Evolutionary conservation across 805 yeast genomes (phyloP).

Genomic region (Saturnispora besseyi): DNA sequence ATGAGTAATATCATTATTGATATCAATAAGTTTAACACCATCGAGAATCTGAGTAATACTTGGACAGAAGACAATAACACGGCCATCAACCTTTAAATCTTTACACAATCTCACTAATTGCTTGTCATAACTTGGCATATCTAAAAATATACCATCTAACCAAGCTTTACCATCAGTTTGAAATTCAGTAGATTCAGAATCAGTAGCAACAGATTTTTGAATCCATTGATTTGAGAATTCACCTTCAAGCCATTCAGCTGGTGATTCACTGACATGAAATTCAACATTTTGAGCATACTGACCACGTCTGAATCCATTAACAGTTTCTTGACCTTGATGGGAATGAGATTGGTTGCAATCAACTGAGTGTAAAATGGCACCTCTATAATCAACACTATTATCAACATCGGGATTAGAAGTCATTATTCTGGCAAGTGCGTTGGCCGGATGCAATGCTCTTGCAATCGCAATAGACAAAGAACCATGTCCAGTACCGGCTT

Average conservation of each 20-base stretch:
- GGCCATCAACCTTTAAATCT: conserved; percentile 33
- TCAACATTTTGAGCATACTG: conserved; percentile 37
- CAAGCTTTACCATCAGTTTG: conserved; percentile 24
- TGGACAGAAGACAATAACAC: conserved; percentile 38
- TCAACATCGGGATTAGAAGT: not conserved
- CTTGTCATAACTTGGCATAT: conserved; percentile 36
- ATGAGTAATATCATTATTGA: conserved; percentile 9
- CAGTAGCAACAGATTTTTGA: conserved; percentile 12
- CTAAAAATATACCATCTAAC: conserved; percentile 37
- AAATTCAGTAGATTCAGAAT: conserved; percentile 6
- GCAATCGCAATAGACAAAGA: conserved; percentile 38
- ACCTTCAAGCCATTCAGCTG: conserved; percentile 31
- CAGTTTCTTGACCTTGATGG: conserved; percentile 32
- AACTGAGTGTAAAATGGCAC: conserved; percentile 38
- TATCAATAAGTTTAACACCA: conserved; percentile 26
- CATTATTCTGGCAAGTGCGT: conserved; percentile 24
- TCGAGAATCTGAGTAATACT: conserved; percentile 41
- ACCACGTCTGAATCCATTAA: conserved; percentile 34
- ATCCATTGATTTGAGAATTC: conserved; percentile 20
- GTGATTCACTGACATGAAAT: conserved; percentile 35
- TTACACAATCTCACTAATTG: conserved; percentile 28
- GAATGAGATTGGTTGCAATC: conserved; percentile 35
- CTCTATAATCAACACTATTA: conserved; percentile 22
- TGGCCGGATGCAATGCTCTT: conserved; percentile 35
- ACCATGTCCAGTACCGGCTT: conserved; percentile 51